Base-by-base conservation (phyloP, 371 early-diverging fungal species). In the Batkoa obscura region DNA sequence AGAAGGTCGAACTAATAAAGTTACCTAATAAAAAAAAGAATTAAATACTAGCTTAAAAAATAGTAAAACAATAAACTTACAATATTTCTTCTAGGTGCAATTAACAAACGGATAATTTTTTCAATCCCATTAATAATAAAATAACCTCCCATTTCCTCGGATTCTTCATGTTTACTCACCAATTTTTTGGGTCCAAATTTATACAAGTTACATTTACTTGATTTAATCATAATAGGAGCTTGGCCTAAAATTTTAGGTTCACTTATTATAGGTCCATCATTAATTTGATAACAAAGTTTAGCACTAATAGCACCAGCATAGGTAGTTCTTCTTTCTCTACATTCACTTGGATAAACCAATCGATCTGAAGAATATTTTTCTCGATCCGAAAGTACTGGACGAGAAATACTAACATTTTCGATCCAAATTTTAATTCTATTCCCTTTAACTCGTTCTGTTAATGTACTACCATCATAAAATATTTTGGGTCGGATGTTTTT, bases 41-140 rank as follows among this genome's bases (percentile, higher is more conserved):
- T 23, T 23, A 23, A 23, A 23, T 23, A 23, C 23, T 23, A 23
- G 23, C 23, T 23, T 23, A 23, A 23, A 23, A 23, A 23, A 23
- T 23, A 23, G 23, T 23, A 23, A 23, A 23, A 23, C 23, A 23
- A 23, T 23, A 23, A 23, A 23, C 23, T 23, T 23, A 23, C 23
- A 23, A 23, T 23, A 23, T 23, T 23, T 41, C 98, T 79, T 35
- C 95, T 86, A 43, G 87, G 90, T 1, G 88, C 90, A 68, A 98
- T 86, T 62, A 98, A 72, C 33, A 98, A 71, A 66, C 99, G 87
- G 41, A 99, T 79, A 45, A 99, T 70, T 62, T 90, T 90, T 63
- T 99, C 99, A 62, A 90, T 90, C 60, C 99, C 99, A 71, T 98
- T 97, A 34, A 91, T 76, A 61, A 99, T 76, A 63, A 99, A 99